Conservation (phyloP, 768 basidiomycete genomes). For the Lentinula lateritia region DNA sequence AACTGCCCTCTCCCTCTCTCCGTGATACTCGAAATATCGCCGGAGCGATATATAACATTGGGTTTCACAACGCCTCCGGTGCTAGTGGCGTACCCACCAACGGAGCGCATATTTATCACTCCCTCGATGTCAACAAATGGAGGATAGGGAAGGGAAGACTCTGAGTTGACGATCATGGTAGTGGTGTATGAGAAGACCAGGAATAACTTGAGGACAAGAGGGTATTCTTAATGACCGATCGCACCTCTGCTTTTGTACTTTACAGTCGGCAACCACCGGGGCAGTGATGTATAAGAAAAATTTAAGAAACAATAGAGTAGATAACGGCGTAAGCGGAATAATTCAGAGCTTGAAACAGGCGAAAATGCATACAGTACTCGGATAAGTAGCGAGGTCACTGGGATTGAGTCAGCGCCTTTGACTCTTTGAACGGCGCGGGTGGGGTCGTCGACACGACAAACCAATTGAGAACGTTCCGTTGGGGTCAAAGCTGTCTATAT, state of each 20-base stretch:
- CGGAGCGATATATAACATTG: conserved; percentile 31
- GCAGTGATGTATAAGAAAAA: not conserved
- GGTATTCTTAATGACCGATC: not conserved
- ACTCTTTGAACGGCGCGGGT: no score
- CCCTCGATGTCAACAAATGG: conserved; percentile 36
- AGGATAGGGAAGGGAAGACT: conserved; percentile 14
- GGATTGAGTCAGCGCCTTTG: no score
- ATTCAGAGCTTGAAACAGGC: not conserved
- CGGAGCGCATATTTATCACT: conserved; percentile 30
- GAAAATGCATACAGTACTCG: no score
- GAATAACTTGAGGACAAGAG: not conserved
- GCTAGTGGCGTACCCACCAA: conserved; percentile 21
- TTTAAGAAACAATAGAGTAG: not conserved
- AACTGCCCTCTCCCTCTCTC: conserved; percentile 26
- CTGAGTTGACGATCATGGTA: not conserved
- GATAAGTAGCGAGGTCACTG: no score
- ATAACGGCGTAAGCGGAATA: not conserved
- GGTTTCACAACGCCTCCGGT: conserved; percentile 19
- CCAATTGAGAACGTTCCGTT: not conserved
- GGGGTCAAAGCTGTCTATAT: not conserved
- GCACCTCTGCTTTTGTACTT: not conserved
- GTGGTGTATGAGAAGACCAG: not conserved
- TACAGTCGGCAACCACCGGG: not conserved
- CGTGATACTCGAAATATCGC: conserved; percentile 30
- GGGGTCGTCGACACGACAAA: not conserved